Evolutionary conservation across 352 stramenopile species (phyloP), one percentile per base, ranked within the genome.

Genomic region (Phytophthora uliginosa): DNA sequence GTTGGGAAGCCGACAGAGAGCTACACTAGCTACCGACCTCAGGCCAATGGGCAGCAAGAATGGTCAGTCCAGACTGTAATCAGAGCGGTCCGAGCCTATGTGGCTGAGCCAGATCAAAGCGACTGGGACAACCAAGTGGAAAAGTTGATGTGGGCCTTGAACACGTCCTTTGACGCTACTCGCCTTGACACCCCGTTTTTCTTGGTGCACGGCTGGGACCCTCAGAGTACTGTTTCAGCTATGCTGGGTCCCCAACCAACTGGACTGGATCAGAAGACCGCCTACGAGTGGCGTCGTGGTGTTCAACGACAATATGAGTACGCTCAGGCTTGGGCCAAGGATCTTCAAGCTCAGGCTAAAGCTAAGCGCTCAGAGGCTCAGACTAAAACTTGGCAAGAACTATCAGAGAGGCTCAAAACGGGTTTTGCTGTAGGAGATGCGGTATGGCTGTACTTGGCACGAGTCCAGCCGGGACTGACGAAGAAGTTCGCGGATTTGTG

Each of bases 1-100:
- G 7, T 6, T 63, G 4, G 22, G 22, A 4, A 47, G 38, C 0
- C 12, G 15, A 22, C 57, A 63, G n/a, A 13, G 57, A 15, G 57
- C 57, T 2, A 63, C 57, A 0, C 13, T 63, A 0, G 57, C 38
- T 63, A 63, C 4, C 57, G 40, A 7, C 40, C 57, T 6, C 57
- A 63, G 8, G 57, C 57, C 0, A 54, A 63, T 18, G 57, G 22
- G 4, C 57, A 63, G 28, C 57, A 63, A n/a, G n/a, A n/a, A n/a
- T n/a, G n/a, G n/a, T n/a, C n/a, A n/a, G n/a, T n/a, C n/a, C n/a
- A n/a, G n/a, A n/a, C n/a, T n/a, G n/a, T n/a, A n/a, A n/a, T n/a
- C n/a, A n/a, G n/a, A n/a, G n/a, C n/a, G n/a, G n/a, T n/a, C n/a
- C n/a, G n/a, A n/a, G n/a, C n/a, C n/a, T n/a, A n/a, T n/a, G n/a